Base-by-base conservation (phyloP, 345 rosid genomes). In the Citrus unshiu region DNA sequence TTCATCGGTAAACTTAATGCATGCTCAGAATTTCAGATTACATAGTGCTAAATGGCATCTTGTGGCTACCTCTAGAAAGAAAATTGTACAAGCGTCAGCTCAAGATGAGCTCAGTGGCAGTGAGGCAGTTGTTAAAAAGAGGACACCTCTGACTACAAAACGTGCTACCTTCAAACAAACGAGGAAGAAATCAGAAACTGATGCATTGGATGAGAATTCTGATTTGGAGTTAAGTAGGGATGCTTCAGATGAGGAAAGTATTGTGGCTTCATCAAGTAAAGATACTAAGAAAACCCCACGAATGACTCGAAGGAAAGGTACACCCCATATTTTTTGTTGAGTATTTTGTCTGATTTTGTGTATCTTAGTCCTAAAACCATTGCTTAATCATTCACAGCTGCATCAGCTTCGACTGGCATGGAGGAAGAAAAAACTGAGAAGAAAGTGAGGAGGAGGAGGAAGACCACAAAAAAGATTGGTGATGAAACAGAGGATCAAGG, bases 391-490 rank as follows among this genome's bases (percentile, higher is more conserved):
- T 82, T 70, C 43, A 46, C 86, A 86, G 93, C 85, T 79, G 83
- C 76, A 63, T 70, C 81, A 30, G 82, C 84, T 84, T 80, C 86
- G 69, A 32, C 86, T 77, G 71, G 70, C 46, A 65, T 63, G 35
- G 88, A 81, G 67, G 94, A 90, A 87, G 91, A 63, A 70, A 81
- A 82, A 81, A 73, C 86, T 18, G 86, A 89, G 88, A 89, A 92
- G 85, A 89, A 88, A 76, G 84, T 78, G 75, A 85, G 83, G 83
- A 80, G 81, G 77, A 84, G 84, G 82, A 86, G 83, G 72, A 80
- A 72, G 78, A 64, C 69, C 35, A 46, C 30, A 1, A 64, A 63
- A 75, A 88, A 84, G 68, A 85, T 86, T n/a, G 90, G 79, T 71
- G 84, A 83, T 61, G 76, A 84, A 67, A 6, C 35, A 25, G 87